A percentile compares a stretch with the other conserved stretches of the same genome.
phyloP scores from a whole-genome alignment of 345 rosid species.

The Eucalyptus cladocalyx region DNA sequence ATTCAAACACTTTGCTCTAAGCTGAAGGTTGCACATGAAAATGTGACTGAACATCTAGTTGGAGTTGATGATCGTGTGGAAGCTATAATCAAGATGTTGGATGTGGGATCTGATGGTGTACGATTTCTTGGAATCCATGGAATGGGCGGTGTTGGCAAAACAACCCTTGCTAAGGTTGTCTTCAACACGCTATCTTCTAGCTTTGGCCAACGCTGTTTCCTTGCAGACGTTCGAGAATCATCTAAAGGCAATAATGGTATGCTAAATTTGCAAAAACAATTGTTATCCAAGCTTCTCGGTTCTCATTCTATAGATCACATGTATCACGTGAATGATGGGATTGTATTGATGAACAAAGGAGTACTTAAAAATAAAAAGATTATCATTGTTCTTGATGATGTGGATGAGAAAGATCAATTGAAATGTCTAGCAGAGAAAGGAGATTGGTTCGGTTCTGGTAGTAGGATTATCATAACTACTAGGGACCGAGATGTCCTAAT shows the following conservation, averaged over 20 bases:
- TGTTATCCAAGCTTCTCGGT: neutral
- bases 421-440: neutral
- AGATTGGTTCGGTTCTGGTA: neutral
- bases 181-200: neutral
- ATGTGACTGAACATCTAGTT: neutral
- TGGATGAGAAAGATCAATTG: neutral
- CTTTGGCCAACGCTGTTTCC: neutral
- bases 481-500: neutral
- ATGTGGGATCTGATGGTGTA: neutral
- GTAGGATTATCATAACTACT: neutral
- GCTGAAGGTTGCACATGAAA: neutral
- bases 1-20: neutral
- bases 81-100: neutral
- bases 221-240: neutral
- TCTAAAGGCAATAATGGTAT: neutral
- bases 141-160: neutral
- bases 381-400: neutral
- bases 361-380: neutral
- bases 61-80: neutral
- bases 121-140: neutral
- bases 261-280: neutral
- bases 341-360: neutral
- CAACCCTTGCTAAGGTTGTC: neutral
- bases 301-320: neutral
- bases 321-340: neutral